A percentile compares a stretch with the other conserved stretches of the same genome.
These are phyloP conservation scores for Lecanicillium sp. DNA, from an alignment of 2,329 filamentous ascomycete species.

Conservation along the genomic window DNA sequence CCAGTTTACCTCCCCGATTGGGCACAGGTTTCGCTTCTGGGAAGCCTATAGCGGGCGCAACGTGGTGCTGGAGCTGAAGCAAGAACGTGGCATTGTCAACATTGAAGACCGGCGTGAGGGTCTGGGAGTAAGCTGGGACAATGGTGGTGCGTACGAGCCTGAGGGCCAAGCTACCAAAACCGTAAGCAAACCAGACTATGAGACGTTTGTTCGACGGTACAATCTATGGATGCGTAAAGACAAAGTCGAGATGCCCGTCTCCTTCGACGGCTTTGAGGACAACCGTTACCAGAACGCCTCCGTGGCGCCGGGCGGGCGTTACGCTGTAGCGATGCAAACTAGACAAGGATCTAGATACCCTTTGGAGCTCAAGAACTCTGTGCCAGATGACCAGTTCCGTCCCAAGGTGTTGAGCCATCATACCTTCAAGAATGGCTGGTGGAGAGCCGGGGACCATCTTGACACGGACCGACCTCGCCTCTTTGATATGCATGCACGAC, in stretches of 20 bases:
- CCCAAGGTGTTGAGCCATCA: not conserved
- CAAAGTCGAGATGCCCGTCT: not conserved
- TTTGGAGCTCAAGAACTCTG: constrained; percentile 1
- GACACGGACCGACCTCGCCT: constrained; percentile 9
- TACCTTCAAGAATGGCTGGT: not conserved
- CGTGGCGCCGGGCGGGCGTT: not conserved
- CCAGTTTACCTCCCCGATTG: not conserved
- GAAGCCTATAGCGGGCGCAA: not conserved
- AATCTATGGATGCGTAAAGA: constrained; percentile 1
- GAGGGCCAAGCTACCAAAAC: not conserved
- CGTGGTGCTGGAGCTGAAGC: not conserved
- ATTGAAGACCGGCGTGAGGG: not conserved
- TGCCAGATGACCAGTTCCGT: not conserved
- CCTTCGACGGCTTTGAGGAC: constrained; percentile 1
- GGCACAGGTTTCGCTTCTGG: not conserved
- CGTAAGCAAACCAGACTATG: not conserved
- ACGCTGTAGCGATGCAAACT: not conserved
- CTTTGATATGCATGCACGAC: constrained; percentile 4
- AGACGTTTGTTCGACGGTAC: not conserved
- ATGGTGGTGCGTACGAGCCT: not conserved
- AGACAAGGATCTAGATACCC: not conserved
- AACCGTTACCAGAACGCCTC: not conserved
- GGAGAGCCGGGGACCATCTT: constrained; percentile 1
- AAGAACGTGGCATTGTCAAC: constrained; percentile 1
- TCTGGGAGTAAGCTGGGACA: not conserved